Evolutionary conservation across 495 filamentous ascomycete genomes (phyloP).

Genomic region (Aspergillus homomorphus): DNA sequence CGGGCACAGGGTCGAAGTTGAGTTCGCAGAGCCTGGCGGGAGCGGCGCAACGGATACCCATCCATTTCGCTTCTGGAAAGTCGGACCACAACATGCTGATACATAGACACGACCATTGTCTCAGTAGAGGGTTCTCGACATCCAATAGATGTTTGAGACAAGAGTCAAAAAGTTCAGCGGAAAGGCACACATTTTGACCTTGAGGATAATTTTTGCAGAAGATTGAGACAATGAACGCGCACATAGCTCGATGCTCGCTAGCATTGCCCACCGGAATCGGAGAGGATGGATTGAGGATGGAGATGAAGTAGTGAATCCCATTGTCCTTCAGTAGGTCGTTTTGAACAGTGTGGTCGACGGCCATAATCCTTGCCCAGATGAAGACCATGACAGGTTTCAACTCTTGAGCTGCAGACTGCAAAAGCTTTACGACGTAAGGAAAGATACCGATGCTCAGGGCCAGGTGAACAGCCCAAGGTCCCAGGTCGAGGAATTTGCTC

Average conservation of each 20-base stretch:
- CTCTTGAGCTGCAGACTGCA: slow-evolving; percentile 92
- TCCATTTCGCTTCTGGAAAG: slow-evolving; percentile 89
- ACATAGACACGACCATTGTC: slow-evolving; percentile 96
- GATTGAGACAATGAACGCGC: slow-evolving; percentile 94
- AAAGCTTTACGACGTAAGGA: slow-evolving; percentile 91
- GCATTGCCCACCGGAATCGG: slow-evolving; percentile 79
- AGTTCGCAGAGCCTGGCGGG: slow-evolving; percentile 74
- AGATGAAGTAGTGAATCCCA: slow-evolving; percentile 93
- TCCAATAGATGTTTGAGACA: slow-evolving; percentile 81
- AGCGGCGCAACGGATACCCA: slow-evolving; percentile 79
- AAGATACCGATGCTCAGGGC: slow-evolving; percentile 98
- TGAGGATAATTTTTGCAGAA: slow-evolving; percentile 91
- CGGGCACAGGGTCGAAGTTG: slow-evolving; percentile 84
- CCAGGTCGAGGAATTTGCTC: slow-evolving; percentile 89
- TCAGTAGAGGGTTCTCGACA: slow-evolving; percentile 77
- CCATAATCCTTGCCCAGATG: slow-evolving; percentile 96
- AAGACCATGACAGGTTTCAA: slow-evolving; percentile 99
- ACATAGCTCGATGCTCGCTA: slow-evolving; percentile 97
- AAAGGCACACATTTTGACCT: slow-evolving; percentile 84
- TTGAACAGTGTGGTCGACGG: slow-evolving; percentile 91
- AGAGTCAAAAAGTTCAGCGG: slow-evolving; percentile 74
- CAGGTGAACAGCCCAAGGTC: slow-evolving; percentile 95
- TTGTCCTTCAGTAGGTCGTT: slow-evolving; percentile 92
- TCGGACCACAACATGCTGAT: slow-evolving; percentile 94
- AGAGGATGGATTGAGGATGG: slow-evolving; percentile 78